phyloP scores from a whole-genome alignment of 2,329 filamentous ascomycete species.

The Colletotrichum sp. region DNA sequence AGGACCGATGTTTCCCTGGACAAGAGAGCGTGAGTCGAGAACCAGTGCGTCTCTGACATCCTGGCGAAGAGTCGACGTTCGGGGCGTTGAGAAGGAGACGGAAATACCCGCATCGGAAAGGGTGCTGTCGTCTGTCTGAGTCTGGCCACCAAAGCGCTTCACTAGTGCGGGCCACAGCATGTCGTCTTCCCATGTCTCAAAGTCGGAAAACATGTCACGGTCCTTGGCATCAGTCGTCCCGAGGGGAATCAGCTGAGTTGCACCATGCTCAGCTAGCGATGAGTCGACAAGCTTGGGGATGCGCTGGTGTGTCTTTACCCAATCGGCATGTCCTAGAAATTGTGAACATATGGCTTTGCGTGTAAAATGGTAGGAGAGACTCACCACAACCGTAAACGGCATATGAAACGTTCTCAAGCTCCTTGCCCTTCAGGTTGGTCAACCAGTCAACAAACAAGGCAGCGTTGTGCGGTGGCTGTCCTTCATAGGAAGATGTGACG shows the following conservation, averaged over 20 bases:
- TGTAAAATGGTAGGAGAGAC: background rate
- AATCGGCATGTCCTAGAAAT: constrained; percentile 45
- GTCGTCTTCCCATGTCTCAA: constrained; percentile 71
- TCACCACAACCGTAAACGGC: constrained; percentile 69
- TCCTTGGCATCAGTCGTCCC: constrained; percentile 65
- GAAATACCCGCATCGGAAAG: constrained; percentile 35
- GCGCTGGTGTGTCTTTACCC: constrained; percentile 67
- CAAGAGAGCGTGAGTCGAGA: constrained; percentile 54
- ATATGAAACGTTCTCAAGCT: constrained; percentile 60
- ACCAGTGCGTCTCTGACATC: constrained; percentile 66
- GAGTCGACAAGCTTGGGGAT: constrained; percentile 68
- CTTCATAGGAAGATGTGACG: constrained; percentile 72
- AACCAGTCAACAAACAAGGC: constrained; percentile 70
- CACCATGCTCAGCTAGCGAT: constrained; percentile 45
- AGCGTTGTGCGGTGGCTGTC: constrained; percentile 73
- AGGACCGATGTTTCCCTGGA: constrained; percentile 45
- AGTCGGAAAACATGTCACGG: constrained; percentile 71
- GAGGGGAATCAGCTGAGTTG: constrained; percentile 41
- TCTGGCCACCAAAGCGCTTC: constrained; percentile 56
- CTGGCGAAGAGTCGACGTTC: constrained; percentile 62
- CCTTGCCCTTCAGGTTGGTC: constrained; percentile 47
- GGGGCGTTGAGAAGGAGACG: constrained; percentile 58
- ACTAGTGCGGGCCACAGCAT: constrained; percentile 54
- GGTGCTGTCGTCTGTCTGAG: constrained; percentile 28
- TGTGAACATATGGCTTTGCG: background rate